phyloP scores from a whole-genome alignment of 2,329 filamentous ascomycete genomes.

The Cercospora berteroae region DNA sequence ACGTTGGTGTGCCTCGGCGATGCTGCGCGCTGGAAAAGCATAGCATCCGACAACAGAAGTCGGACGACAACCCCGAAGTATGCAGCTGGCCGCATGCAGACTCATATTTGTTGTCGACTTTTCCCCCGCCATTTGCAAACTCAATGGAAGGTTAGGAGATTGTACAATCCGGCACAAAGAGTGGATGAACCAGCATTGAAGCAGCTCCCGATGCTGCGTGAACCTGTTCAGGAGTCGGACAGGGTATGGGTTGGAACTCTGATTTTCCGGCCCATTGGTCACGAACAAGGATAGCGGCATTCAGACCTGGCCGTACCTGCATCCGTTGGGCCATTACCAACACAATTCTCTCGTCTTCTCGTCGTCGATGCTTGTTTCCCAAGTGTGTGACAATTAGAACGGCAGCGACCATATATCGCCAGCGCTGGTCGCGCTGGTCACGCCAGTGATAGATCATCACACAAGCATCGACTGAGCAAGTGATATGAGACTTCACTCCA shows the following conservation, averaged over 20 bases:
- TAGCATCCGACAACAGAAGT: not conserved
- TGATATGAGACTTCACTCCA: not conserved
- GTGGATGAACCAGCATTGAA: not conserved
- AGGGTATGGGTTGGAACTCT: not conserved
- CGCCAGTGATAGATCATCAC: not conserved
- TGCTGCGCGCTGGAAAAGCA: not conserved
- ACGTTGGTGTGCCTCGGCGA: not conserved
- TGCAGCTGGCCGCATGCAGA: not conserved
- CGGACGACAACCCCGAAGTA: not conserved
- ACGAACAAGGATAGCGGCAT: not conserved
- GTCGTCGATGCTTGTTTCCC: not conserved
- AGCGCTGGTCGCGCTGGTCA: not conserved
- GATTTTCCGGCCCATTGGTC: not conserved
- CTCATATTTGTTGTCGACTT: conserved; percentile 5
- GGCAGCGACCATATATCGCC: not conserved
- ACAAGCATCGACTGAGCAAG: not conserved
- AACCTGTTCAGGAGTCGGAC: not conserved
- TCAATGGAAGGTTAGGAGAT: conserved; percentile 10
- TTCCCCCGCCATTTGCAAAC: not conserved
- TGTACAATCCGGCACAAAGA: not conserved
- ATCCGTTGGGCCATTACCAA: conserved; percentile 2
- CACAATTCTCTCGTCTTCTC: not conserved
- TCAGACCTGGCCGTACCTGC: not conserved
- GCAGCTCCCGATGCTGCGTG: not conserved
- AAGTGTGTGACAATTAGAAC: not conserved